Percentiles rank a stretch among this genome's conserved stretches.
These are phyloP conservation scores for Suhomyces emberorum DNA, from an alignment of 805 yeast species.

Conservation along the genomic window DNA sequence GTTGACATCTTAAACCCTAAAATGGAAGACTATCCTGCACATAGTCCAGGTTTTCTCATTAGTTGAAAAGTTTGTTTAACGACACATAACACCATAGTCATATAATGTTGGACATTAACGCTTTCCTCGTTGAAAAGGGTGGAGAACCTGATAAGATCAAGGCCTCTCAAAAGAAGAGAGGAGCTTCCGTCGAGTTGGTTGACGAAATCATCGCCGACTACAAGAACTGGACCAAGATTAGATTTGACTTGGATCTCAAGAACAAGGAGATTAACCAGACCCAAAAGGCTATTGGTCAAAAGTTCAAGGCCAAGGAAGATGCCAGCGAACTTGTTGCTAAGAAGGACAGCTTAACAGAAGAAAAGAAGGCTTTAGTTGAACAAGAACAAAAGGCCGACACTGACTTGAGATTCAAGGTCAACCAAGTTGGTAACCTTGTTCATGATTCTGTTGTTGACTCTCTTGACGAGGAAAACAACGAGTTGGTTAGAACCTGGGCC, in stretches of 20 bases:
- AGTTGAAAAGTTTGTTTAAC: slow-evolving; percentile 3
- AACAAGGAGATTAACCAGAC: slow-evolving; percentile 86
- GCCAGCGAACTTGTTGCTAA: slow-evolving; percentile 77
- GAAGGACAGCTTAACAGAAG: slow-evolving; percentile 69
- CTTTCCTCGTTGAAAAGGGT: slow-evolving; percentile 93
- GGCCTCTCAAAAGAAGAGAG: slow-evolving; percentile 89
- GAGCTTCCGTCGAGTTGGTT: slow-evolving; percentile 89
- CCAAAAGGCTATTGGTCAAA: slow-evolving; percentile 90
- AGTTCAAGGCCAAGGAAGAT: slow-evolving; percentile 93
- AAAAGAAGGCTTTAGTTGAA: slow-evolving; percentile 63
- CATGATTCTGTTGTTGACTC: slow-evolving; percentile 89
- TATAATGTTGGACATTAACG: slow-evolving; percentile 84
- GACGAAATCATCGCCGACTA: slow-evolving; percentile 92
- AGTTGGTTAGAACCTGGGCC: slow-evolving; percentile 80
- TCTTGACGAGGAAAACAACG: slow-evolving; percentile 87
- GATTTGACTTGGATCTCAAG: slow-evolving; percentile 81
- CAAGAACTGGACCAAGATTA: slow-evolving; percentile 82
- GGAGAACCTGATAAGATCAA: slow-evolving; percentile 90
- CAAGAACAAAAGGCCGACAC: slow-evolving; percentile 79
- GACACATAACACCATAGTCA: background rate
- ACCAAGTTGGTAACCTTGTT: slow-evolving; percentile 88
- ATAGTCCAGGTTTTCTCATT: slow-evolving; percentile 1
- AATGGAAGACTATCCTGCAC: too few species aligned
- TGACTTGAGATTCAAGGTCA: slow-evolving; percentile 73
- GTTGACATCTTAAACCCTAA: too few species aligned